Conservation (phyloP, 2,329 filamentous ascomycete genomes). For the Cercospora sp. region DNA sequence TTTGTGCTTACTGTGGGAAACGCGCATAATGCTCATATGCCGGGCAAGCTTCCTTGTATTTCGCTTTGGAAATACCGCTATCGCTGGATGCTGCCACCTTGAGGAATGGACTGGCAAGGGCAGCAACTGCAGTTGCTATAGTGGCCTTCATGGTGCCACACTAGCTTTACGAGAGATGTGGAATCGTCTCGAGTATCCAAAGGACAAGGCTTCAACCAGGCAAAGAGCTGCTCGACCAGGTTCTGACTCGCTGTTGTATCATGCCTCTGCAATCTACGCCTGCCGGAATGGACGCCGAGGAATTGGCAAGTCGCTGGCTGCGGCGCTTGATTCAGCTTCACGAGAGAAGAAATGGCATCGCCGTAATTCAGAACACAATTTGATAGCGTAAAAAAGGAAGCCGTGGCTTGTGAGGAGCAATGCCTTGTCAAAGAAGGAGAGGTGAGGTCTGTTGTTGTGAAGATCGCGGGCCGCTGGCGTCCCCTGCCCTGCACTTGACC, state of each 20-base stretch:
- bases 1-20: constrained; percentile 38
- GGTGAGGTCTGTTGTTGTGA: not conserved
- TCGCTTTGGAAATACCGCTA: constrained; percentile 34
- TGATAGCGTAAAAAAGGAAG: not conserved
- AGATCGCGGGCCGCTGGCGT: constrained; percentile 1
- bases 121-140: constrained; percentile 32
- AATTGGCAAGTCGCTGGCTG: not conserved
- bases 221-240: not conserved
- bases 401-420: not conserved
- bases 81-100: constrained; percentile 28
- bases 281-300: not conserved
- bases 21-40: constrained; percentile 43
- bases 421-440: not conserved
- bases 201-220: not conserved
- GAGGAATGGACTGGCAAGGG: constrained; percentile 35
- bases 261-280: not conserved
- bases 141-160: constrained; percentile 27
- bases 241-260: not conserved
- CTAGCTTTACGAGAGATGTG: not conserved
- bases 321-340: not conserved
- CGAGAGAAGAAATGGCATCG: not conserved
- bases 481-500: not conserved
- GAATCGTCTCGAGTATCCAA: not conserved
- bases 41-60: constrained; percentile 41
- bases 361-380: not conserved